Evolutionary conservation across 495 filamentous ascomycete genomes (phyloP), one percentile per base, ranked within the genome.

Genomic region (Tuber indicum): DNA sequence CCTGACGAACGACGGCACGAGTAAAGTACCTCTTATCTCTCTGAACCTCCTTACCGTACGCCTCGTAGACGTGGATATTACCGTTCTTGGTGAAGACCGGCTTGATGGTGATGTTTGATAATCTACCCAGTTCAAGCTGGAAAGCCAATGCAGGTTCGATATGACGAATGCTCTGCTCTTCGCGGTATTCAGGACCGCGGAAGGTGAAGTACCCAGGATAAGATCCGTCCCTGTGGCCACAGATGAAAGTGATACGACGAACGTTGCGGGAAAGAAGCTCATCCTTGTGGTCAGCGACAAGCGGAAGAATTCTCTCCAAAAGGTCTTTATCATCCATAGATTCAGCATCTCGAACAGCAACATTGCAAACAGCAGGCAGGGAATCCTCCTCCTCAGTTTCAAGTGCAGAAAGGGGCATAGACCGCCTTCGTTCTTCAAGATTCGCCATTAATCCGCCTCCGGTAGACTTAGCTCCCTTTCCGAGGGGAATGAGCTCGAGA

Each of bases 201-300:
- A 98, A 98, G 58, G 96, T 99, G 87, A 91, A 98, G 88, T 99
- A 98, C 36, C 92, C 93, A 46, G 96, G 96, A 84, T 98, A 98
- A 41, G 94, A 92, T 71, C 96, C 96, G 83, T 98, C 92, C 80
- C 91, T 93, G 86, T 93, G 93, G 66, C 96, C 96, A 84, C 96
- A 98, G 83, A 98, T 94, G 87, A 99, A 97, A 45, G 93, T 98
- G 14, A 99, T 86, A 77, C 96, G 91, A 74, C 96, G 94, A 73
- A 99, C 89, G 26, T 92, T 89, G 78, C 91, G 92, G 73, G 90
- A 85, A 49, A 94, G 86, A 66, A 98, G 87, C 78, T 99, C 96
- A 10, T 92, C 90, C 87, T 93, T 94, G 87, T 91, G 89, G 42
- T 93, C 90, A n/a, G 91, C 88, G 16, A 99, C 88, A 75, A 97